phyloP scores from a whole-genome alignment of 257 asterid genomes.

The Solanum medicagineum region DNA sequence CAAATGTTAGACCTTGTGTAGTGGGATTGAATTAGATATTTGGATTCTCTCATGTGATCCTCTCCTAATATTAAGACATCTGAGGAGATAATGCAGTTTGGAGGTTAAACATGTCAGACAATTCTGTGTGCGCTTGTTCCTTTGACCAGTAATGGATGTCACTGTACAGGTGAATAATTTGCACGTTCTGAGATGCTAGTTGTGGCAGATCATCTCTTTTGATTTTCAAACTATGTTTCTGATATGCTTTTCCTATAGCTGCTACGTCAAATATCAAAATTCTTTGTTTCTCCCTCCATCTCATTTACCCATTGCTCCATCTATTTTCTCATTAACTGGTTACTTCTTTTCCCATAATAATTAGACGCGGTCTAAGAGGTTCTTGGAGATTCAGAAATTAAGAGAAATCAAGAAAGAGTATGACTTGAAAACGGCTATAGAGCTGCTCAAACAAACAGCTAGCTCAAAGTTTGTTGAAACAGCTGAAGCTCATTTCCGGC shows the following conservation, averaged over 20 bases:
- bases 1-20: background rate
- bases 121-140: background rate
- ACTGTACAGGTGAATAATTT: background rate
- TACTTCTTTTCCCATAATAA: background rate
- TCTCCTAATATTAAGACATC: background rate
- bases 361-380: slow-evolving; percentile 94
- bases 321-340: background rate
- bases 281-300: background rate
- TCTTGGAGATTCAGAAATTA: slow-evolving; percentile 79
- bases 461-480: slow-evolving; percentile 72
- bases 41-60: background rate
- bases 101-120: background rate
- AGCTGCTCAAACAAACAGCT: slow-evolving; percentile 67
- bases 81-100: background rate
- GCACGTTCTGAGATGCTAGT: background rate
- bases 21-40: background rate
- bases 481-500: slow-evolving; percentile 96
- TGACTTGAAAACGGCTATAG: slow-evolving; percentile 67
- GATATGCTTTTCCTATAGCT: background rate
- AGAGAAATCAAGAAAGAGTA: slow-evolving; percentile 80
- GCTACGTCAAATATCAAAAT: background rate
- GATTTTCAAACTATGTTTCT: background rate
- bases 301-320: background rate
- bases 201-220: background rate
- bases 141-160: background rate